Base-by-base conservation (phyloP, 192 early-diverging fungal genomes). In the Mortierella antarctica region DNA sequence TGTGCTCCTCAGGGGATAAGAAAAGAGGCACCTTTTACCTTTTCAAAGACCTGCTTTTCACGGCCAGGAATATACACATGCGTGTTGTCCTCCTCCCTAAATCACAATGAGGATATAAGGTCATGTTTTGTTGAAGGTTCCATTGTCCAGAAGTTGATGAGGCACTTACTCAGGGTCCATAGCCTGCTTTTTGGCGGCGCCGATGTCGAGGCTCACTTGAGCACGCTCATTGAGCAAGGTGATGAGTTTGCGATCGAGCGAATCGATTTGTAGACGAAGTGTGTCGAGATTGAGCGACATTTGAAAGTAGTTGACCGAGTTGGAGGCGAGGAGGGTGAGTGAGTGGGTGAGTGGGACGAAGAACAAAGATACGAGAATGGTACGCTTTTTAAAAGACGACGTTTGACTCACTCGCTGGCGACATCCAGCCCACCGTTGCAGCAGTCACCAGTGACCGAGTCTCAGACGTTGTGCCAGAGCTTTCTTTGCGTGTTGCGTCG, bases 221-320 rank as follows among this genome's bases (percentile, higher is more conserved):
- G 95, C 94, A 39, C 95, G 91, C 77, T 95, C 92, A 84, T 95
- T 96, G 31, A 95, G 87, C 45, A 95, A 73, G 41, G 89, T 83
- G 31, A 96, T 91, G 48, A 96, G 83, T 53, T 89, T 88, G 23
- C 86, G 86, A 74, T 95, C 95, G 17, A 96, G 82, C 15, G 88
- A 84, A 62, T 94, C 93, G 62, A 96, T 95, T 59, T 90, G 86
- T 57, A 85, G 80, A 52, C 91, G 87, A 40, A 91, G 84, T 4
- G 85, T 71, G 18, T 84, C 83, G 15, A 94, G 85, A 62, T 94
- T 72, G 48, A 80, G 49, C 50, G 57, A 60, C 68, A 62, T 62
- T 15, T 61, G 15, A 11, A 45, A 14, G 10, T 10, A 8, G 2
- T 10, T 50, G n/a, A 6, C 39, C 14, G 4, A 52, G 31, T 57